Evolutionary conservation across 352 stramenopile species (phyloP).

Genomic region (Phytophthora fragariae): DNA sequence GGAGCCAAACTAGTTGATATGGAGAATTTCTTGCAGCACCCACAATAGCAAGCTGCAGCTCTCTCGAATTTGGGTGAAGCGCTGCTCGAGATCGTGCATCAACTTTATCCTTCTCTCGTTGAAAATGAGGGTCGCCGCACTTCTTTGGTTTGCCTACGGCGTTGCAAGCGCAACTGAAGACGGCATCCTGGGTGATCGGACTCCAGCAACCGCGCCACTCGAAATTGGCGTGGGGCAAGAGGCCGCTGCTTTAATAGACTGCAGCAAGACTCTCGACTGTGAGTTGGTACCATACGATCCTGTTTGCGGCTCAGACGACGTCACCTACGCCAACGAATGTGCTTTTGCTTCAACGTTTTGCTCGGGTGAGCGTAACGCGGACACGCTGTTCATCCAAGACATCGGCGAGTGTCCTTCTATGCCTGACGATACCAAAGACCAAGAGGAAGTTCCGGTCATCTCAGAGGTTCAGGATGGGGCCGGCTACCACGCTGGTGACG

Average conservation of each 20-base stretch:
- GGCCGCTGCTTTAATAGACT: slow-evolving; percentile 25
- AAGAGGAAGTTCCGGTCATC: background rate
- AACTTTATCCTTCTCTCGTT: background rate
- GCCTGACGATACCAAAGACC: background rate
- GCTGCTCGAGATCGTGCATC: background rate
- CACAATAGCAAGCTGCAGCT: background rate
- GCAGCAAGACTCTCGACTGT: slow-evolving; percentile 22
- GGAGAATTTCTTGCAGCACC: background rate
- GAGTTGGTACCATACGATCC: slow-evolving; percentile 24
- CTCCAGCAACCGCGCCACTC: background rate
- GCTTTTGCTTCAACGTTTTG: slow-evolving; percentile 34
- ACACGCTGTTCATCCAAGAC: slow-evolving; percentile 31
- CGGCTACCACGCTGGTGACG: background rate
- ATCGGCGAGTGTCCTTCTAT: slow-evolving; percentile 18
- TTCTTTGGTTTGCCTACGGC: slow-evolving; percentile 3
- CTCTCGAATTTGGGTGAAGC: background rate
- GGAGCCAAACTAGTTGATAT: background rate
- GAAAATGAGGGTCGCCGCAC: slow-evolving; percentile 5
- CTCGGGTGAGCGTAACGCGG: background rate
- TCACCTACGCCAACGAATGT: slow-evolving; percentile 57
- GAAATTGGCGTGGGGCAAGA: slow-evolving; percentile 14
- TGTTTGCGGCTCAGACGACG: slow-evolving; percentile 48
- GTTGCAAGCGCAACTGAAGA: slow-evolving; percentile 5
- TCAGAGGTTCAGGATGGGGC: background rate
- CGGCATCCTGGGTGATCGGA: background rate